Base-by-base conservation (phyloP, 1,139 yeast genomes). In the Hemisphaericaspora subhashii region DNA sequence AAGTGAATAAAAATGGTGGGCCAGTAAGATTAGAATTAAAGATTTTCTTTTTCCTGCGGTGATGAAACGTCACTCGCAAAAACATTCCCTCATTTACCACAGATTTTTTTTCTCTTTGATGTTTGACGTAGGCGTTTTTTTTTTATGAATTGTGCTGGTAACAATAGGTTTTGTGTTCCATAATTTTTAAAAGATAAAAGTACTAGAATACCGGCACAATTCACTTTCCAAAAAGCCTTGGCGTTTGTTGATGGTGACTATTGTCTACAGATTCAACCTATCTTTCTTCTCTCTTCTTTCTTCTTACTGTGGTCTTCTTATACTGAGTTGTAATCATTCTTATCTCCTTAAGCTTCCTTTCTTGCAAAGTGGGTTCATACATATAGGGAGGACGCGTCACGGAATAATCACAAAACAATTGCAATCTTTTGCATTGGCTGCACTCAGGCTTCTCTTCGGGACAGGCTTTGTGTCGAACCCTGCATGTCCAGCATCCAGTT, bases 401-500 rank as follows among this genome's bases (percentile, higher is more conserved):
- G 37, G 77, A 77, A 28, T 76, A 77, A 52, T 77, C 82, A 54
- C 87, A 81, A 7, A 50, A 51, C 27, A 81, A 56, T 6, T 74
- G 71, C 26, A 81, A 61, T 43, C 83, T 60, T 3, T 50, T 45
- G 55, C 88, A 81, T 48, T 78, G 80, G 11, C 58, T 54, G 53
- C 88, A 81, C 9, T 44, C 51, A 1, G 86, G 86, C 46, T 64
- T 71, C 46, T 79, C 80, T 51, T 80, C 86, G 0, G 83, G 71
- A 49, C 88, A 81, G 43, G 81, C 73, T 53, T 81, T 81, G 51
- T 81, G 80, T 35, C 88, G 70, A 17, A 81, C 60, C 43, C 87
- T 56, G 52, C 87, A 81, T 5, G 83, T 81, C 86, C 86, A 81
- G 50, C 87, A 81, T 0, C 87, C 87, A 27, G 63, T 67, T 45